Percentiles rank a stretch among this genome's conserved stretches.
phyloP scores from a whole-genome alignment of 805 yeast species.

The Ogataea angusta region DNA sequence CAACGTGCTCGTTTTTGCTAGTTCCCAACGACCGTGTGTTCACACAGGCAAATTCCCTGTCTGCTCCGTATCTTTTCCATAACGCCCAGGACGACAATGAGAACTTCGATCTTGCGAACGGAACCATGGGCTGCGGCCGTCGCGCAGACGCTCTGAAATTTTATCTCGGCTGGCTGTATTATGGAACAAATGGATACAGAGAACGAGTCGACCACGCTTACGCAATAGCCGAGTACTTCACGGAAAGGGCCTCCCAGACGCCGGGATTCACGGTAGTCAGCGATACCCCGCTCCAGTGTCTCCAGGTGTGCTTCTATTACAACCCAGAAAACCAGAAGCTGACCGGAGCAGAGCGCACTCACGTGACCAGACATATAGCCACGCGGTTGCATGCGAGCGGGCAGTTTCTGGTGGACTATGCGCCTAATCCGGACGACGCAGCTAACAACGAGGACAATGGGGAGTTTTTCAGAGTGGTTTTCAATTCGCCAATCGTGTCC shows the following conservation, averaged over 20 bases:
- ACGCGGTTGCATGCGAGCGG: conserved; percentile 56
- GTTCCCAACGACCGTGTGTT: conserved; percentile 65
- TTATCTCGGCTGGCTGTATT: conserved; percentile 78
- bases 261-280: conserved; percentile 56
- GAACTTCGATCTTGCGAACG: conserved; percentile 76
- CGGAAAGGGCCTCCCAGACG: conserved; percentile 35
- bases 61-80: conserved; percentile 82
- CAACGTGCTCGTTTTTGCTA: conserved; percentile 68
- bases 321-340: conserved; percentile 35
- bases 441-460: conserved; percentile 47
- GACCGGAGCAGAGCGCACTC: conserved; percentile 43
- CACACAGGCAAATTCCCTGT: conserved; percentile 68
- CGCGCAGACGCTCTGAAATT: conserved; percentile 78
- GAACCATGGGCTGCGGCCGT: conserved; percentile 91
- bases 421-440: conserved; percentile 57
- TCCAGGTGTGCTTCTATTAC: conserved; percentile 82
- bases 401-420: conserved; percentile 72
- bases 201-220: conserved; percentile 72
- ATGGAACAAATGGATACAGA: conserved; percentile 65
- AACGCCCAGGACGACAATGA: conserved; percentile 47
- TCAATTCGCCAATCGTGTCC: conserved; percentile 64
- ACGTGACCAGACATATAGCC: conserved; percentile 60
- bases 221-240: conserved; percentile 60
- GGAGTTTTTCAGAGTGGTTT: conserved; percentile 81
- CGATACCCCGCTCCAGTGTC: conserved; percentile 63